These are phyloP conservation scores for Blastobotrys muscicola DNA, from an alignment of 805 yeast species.

Conservation along the genomic window DNA sequence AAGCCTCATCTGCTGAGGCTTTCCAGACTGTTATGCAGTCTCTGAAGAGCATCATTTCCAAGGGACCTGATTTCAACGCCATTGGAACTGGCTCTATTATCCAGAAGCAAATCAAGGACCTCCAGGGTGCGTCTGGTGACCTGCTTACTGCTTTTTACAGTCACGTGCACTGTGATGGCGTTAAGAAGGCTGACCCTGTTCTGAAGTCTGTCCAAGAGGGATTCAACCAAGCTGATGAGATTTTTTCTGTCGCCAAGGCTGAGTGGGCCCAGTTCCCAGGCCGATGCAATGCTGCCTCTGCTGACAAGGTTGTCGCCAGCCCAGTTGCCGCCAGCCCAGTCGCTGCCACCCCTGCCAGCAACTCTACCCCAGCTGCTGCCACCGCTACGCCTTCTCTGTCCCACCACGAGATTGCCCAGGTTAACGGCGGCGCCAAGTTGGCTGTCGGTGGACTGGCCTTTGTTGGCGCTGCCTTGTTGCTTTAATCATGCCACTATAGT, in stretches of 20 bases:
- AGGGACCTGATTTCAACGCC: background rate
- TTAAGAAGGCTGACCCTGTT: background rate
- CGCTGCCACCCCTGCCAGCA: too few relatives aligned
- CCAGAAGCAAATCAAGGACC: background rate
- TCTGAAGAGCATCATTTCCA: background rate
- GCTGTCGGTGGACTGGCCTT: constrained; percentile 1
- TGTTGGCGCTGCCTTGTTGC: background rate
- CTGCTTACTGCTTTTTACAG: background rate
- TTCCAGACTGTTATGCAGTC: background rate
- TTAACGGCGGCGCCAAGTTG: background rate
- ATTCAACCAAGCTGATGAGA: background rate
- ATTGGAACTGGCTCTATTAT: background rate
- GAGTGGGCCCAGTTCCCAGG: background rate
- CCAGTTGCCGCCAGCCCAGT: too few relatives aligned
- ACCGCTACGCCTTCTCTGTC: background rate
- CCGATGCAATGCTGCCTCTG: too few relatives aligned
- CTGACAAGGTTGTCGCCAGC: too few relatives aligned
- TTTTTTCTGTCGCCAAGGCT: background rate
- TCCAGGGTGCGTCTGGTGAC: background rate
- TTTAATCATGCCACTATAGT: background rate
- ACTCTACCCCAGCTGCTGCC: background rate
- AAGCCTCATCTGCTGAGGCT: background rate
- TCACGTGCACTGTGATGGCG: background rate
- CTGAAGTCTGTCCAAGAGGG: too few relatives aligned
- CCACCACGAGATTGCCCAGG: background rate